phyloP scores from a whole-genome alignment of 2,329 filamentous ascomycete species.

The Verticillium nonalfalfae region DNA sequence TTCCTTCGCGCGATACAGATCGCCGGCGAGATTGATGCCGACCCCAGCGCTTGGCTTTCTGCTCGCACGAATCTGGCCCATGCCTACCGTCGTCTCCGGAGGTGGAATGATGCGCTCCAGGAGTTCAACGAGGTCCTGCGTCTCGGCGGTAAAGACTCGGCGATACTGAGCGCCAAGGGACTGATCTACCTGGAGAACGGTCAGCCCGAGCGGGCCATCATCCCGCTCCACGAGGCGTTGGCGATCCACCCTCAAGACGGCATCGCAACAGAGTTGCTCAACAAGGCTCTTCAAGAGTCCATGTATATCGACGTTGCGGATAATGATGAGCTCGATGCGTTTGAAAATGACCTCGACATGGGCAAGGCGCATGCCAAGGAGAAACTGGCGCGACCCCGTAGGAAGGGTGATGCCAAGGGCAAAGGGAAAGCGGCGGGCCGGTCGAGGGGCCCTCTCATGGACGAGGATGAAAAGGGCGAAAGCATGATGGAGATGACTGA shows the following conservation, averaged over 20 bases:
- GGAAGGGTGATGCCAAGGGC: slow-evolving; percentile 30
- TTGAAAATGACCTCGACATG: slow-evolving; percentile 46
- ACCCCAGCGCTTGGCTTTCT: slow-evolving; percentile 74
- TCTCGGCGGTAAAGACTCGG: slow-evolving; percentile 71
- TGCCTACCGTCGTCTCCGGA: slow-evolving; percentile 67
- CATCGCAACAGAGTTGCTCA: slow-evolving; percentile 72
- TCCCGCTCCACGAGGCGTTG: slow-evolving; percentile 77
- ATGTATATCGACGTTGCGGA: slow-evolving; percentile 38
- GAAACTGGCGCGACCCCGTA: slow-evolving; percentile 22
- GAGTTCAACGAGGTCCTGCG: slow-evolving; percentile 86
- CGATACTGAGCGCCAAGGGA: slow-evolving; percentile 76
- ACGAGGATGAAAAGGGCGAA: slow-evolving; percentile 30
- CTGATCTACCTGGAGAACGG: slow-evolving; percentile 76
- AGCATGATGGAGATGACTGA: slow-evolving; percentile 53
- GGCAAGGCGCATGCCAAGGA: slow-evolving; percentile 37
- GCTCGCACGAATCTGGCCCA: slow-evolving; percentile 87
- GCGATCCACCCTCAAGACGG: slow-evolving; percentile 74
- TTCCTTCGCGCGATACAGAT: slow-evolving; percentile 74
- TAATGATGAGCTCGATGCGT: slow-evolving; percentile 38
- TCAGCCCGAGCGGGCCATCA: slow-evolving; percentile 68
- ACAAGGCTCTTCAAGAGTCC: slow-evolving; percentile 62
- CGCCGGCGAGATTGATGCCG: slow-evolving; percentile 74
- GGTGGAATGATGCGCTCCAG: slow-evolving; percentile 64
- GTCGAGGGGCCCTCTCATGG: slow-evolving; percentile 22
- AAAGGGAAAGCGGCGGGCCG: slow-evolving; percentile 35